Percentiles rank a stretch among this genome's conserved stretches.
Conservation (phyloP, 1,284 basidiomycete genomes). For the Cryptococcus deneoformans region DNA sequence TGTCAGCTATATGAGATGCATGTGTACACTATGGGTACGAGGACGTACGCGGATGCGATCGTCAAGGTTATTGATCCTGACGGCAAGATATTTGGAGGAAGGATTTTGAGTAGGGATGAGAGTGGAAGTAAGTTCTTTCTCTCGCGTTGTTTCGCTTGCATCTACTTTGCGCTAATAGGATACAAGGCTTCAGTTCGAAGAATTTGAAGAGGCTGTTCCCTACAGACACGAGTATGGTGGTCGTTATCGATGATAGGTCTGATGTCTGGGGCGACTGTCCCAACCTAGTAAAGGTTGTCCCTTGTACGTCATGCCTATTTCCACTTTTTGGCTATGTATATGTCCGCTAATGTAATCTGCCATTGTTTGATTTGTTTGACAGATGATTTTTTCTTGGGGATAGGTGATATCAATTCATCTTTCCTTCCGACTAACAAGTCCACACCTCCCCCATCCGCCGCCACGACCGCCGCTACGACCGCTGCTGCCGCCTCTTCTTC, state of each 20-base stretch:
- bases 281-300: constrained; percentile 93
- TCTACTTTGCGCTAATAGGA: not conserved
- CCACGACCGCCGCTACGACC: not conserved
- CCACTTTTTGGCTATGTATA: not conserved
- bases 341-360: not conserved
- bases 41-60: constrained; percentile 93
- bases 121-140: constrained; percentile 63
- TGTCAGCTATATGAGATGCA: constrained; percentile 93
- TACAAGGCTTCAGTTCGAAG: constrained; percentile 58
- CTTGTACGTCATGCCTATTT: constrained; percentile 62
- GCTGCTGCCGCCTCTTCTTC: not conserved
- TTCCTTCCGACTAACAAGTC: constrained; percentile 58
- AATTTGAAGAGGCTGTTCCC: constrained; percentile 88
- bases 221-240: constrained; percentile 97
- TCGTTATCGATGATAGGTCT: constrained; percentile 96
- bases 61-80: constrained; percentile 91
- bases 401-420: constrained; percentile 95
- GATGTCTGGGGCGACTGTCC: constrained; percentile 94
- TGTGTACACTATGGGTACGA: constrained; percentile 99
- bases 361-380: not conserved
- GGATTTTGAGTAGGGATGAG: constrained; percentile 90
- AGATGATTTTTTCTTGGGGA: constrained; percentile 99
- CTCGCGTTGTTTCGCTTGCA: not conserved
- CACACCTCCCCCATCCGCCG: constrained; percentile 6
- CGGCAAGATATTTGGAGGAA: constrained; percentile 76